Base-by-base conservation (phyloP, 148 eudicot species). In the Chenopodium suecicum region DNA sequence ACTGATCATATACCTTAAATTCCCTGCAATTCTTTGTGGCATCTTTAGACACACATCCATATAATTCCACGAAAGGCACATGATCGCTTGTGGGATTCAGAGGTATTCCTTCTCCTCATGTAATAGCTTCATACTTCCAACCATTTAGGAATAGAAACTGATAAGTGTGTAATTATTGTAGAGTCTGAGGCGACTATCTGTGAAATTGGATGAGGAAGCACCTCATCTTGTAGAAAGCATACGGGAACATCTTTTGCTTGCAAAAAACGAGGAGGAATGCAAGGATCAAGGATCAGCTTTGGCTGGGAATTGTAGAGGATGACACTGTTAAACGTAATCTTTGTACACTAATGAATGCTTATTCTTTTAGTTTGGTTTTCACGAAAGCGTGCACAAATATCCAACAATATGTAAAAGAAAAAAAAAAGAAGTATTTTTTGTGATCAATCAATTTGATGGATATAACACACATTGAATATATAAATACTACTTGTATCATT, bases 71-170 rank as follows among this genome's bases (percentile, higher is more conserved):
- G 98, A 48, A 90, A 88, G 74, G 91, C 91, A 80, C 85, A 86
- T 22, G 98, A 95, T 82, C 86, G 94, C 82, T 89, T 95, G 77
- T 95, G 98, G 98, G 86, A 86, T 80, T 92, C 94, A 67, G 98
- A 95, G 98, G 98, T 95, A 90, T 32, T 66, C 37, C 66, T 83
- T 67, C 79, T 22, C 27, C 32, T 76, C 13, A 32, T 46, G 14
- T 79, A 10, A 34, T 34, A 8, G 11, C 7, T 76, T 78, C 60
- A 60, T 56, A 20, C 37, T 71, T 60, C 66, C 60, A 31, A 29
- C 44, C 60, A 20, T 58, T 17, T 16, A 17, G 46, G 67, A 52
- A 29, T 22, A 29, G n/a, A 70, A 66, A 27, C n/a, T 79, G 50
- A 60, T 22, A 44, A 19, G 9, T 70, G 7, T 56, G 74, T 76